These are phyloP conservation scores for Naganishia liquefaciens DNA, from an alignment of 1,284 basidiomycete genomes.

Conservation along the genomic window DNA sequence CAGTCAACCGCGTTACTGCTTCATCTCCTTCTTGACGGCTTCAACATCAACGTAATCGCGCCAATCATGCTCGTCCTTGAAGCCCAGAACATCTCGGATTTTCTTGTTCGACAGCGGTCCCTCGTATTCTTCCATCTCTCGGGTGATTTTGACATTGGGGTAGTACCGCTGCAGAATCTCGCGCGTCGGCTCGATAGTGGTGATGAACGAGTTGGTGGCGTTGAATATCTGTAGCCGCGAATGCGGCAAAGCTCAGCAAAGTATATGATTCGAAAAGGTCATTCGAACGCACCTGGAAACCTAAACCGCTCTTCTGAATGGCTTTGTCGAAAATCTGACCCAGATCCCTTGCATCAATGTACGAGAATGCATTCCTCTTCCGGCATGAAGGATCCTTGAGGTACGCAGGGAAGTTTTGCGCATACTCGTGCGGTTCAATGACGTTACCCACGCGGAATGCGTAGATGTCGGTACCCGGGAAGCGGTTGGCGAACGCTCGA, in stretches of 20 bases:
- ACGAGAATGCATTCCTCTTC: slow-evolving; percentile 48
- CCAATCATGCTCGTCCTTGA: slow-evolving; percentile 47
- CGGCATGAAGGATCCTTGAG: slow-evolving; percentile 39
- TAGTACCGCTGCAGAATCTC: slow-evolving; percentile 39
- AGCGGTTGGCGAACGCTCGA: slow-evolving; percentile 42
- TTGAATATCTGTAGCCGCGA: slow-evolving; percentile 38
- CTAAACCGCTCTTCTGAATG: slow-evolving; percentile 40
- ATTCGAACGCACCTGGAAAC: slow-evolving; percentile 41
- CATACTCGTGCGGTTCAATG: slow-evolving; percentile 47
- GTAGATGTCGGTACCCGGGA: slow-evolving; percentile 41
- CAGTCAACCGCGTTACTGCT: neutral
- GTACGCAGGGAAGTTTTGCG: slow-evolving; percentile 40
- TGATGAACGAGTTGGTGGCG: slow-evolving; percentile 42
- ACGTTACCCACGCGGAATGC: slow-evolving; percentile 48
- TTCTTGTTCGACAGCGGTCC: slow-evolving; percentile 44
- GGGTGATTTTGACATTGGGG: slow-evolving; percentile 39
- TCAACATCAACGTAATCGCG: slow-evolving; percentile 29
- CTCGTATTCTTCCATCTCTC: slow-evolving; percentile 43
- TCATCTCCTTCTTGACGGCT: slow-evolving; percentile 29
- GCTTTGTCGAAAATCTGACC: slow-evolving; percentile 45
- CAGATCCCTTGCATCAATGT: slow-evolving; percentile 47
- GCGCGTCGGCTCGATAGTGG: slow-evolving; percentile 36
- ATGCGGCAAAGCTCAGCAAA: neutral
- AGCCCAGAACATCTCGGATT: slow-evolving; percentile 42
- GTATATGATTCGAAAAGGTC: neutral